These are phyloP conservation scores for Cryptosporidium viatorum DNA, from an alignment of 169 alveolate genomes.

Conservation along the genomic window DNA sequence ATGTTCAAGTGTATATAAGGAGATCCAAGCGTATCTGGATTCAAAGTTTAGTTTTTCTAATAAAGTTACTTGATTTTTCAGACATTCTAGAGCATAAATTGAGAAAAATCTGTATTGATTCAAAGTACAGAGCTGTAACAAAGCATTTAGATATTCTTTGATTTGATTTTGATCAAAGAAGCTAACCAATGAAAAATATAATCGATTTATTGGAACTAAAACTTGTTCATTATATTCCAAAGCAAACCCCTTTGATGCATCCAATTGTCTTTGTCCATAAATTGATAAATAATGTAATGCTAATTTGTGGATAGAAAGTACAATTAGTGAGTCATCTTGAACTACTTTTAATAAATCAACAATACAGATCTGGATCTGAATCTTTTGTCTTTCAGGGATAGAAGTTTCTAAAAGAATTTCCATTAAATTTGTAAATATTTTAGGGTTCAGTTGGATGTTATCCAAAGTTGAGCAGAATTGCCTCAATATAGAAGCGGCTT, in stretches of 20 bases:
- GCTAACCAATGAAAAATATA: neutral
- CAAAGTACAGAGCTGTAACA: slow-evolving; percentile 21
- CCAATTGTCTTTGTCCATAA: slow-evolving; percentile 8
- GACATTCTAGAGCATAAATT: neutral
- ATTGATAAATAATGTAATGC: neutral
- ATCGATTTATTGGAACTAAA: neutral
- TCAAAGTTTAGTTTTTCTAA: neutral
- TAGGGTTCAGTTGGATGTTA: slow-evolving; percentile 8
- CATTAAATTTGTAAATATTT: neutral
- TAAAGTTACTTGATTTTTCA: neutral
- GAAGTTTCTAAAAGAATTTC: neutral
- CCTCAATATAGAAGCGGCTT: slow-evolving; percentile 8
- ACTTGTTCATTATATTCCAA: neutral
- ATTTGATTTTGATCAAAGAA: slow-evolving; percentile 10
- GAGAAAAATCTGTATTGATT: slow-evolving; percentile 5
- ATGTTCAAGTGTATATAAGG: slow-evolving; percentile 16
- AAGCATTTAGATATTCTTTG: slow-evolving; percentile 9
- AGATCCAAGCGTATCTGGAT: slow-evolving; percentile 9
- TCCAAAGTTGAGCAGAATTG: slow-evolving; percentile 29
- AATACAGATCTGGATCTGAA: slow-evolving; percentile 22
- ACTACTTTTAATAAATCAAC: neutral
- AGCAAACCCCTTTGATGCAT: slow-evolving; percentile 12
- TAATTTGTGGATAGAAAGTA: slow-evolving; percentile 18
- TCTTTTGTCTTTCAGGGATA: slow-evolving; percentile 7
- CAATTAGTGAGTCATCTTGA: neutral